Evolutionary conservation across 2,329 filamentous ascomycete species (phyloP).

Genomic region (Monosporascus sp.): DNA sequence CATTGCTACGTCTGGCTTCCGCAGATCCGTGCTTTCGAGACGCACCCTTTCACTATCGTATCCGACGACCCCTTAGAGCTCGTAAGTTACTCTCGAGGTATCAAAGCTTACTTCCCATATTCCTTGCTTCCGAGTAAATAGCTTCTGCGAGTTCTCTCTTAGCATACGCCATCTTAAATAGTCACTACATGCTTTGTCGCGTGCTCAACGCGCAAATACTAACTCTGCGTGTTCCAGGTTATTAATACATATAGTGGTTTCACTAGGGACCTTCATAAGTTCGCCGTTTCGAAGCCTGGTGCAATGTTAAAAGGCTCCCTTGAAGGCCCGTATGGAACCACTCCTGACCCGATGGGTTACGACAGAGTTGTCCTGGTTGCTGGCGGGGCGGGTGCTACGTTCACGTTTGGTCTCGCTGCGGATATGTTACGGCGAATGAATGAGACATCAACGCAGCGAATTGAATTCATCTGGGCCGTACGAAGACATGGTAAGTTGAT

Average conservation of each 20-base stretch:
- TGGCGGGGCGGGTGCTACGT: slow-evolving; percentile 58
- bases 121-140: no score
- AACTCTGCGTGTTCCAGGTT: slow-evolving; percentile 20
- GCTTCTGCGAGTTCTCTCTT: not conserved
- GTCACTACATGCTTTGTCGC: not conserved
- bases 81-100: slow-evolving; percentile 9
- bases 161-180: not conserved
- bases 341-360: slow-evolving; percentile 46
- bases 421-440: slow-evolving; percentile 41
- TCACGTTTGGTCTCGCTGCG: slow-evolving; percentile 46
- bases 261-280: slow-evolving; percentile 49
- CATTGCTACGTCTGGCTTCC: slow-evolving; percentile 65
- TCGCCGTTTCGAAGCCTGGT: slow-evolving; percentile 46
- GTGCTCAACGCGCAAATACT: not conserved
- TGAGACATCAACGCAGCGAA: slow-evolving; percentile 29
- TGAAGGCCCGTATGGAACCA: slow-evolving; percentile 55
- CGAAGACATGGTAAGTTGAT: slow-evolving; percentile 37
- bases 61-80: slow-evolving; percentile 50
- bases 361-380: slow-evolving; percentile 56
- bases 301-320: slow-evolving; percentile 45
- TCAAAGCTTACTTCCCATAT: no score
- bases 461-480: slow-evolving; percentile 48
- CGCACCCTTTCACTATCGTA: slow-evolving; percentile 61
- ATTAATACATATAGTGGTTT: slow-evolving; percentile 56
- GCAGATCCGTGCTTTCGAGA: slow-evolving; percentile 49